Percentiles rank a stretch among this genome's conserved stretches.
phyloP scores from a whole-genome alignment of 2,329 filamentous ascomycete species.

The Ascochyta koolunga region DNA sequence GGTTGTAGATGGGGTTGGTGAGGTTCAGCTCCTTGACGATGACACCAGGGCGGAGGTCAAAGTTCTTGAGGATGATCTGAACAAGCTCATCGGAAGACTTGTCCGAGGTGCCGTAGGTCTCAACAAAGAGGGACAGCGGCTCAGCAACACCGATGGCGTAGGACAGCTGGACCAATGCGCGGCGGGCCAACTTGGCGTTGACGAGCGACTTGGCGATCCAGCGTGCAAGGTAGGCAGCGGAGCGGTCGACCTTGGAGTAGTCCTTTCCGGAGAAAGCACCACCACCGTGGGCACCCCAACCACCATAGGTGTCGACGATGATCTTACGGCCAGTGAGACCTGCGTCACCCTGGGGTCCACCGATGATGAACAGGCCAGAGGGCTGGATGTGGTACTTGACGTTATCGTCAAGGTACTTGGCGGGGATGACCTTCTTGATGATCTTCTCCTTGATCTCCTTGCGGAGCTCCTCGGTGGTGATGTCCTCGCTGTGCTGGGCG shows the following conservation, averaged over 20 bases:
- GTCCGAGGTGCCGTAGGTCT: slow-evolving; percentile 92
- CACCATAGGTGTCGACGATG: slow-evolving; percentile 99
- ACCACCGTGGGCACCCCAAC: slow-evolving; percentile 99
- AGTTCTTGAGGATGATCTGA: slow-evolving; percentile 92
- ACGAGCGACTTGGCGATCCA: slow-evolving; percentile 99
- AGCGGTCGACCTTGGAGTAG: slow-evolving; percentile 99
- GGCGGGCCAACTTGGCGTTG: slow-evolving; percentile 83
- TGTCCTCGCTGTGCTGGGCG: slow-evolving; percentile 88
- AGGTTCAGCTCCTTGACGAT: slow-evolving; percentile 98
- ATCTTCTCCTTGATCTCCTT: slow-evolving; percentile 98
- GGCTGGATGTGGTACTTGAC: slow-evolving; percentile 99
- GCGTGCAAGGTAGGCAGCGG: slow-evolving; percentile 93
- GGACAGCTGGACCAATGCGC: slow-evolving; percentile 94
- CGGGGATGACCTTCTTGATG: slow-evolving; percentile 91
- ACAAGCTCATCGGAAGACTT: slow-evolving; percentile 93
- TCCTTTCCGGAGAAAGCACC: slow-evolving; percentile 99
- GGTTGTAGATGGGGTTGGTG: slow-evolving; percentile 94
- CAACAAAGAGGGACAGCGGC: slow-evolving; percentile 96
- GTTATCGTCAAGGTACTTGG: slow-evolving; percentile 87
- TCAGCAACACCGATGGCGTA: slow-evolving; percentile 99
- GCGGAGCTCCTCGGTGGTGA: slow-evolving; percentile 89
- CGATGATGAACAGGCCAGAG: slow-evolving; percentile 98
- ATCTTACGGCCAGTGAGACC: slow-evolving; percentile 99
- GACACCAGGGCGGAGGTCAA: slow-evolving; percentile 96
- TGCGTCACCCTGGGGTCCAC: slow-evolving; percentile 97